Evolutionary conservation across 805 yeast genomes (phyloP).

Genomic region (Yarrowia phangngaensis): DNA sequence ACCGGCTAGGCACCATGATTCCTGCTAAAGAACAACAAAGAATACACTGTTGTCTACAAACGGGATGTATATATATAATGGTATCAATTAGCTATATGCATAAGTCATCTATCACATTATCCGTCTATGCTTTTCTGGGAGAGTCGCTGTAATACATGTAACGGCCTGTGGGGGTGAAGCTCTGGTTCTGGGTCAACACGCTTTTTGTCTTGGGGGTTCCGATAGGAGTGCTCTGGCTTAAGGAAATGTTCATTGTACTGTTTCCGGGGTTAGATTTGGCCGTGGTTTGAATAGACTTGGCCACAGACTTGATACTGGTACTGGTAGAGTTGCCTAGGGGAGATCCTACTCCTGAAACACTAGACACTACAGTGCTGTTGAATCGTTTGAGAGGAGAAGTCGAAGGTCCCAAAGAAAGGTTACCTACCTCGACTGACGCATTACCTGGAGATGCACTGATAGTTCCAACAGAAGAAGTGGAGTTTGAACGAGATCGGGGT

Average conservation of each 20-base stretch:
- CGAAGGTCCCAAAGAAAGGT: conserved; percentile 12
- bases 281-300: conserved; percentile 2
- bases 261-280: background rate
- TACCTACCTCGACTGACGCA: conserved; percentile 20
- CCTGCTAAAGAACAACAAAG: too few species aligned
- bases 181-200: conserved; percentile 17
- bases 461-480: conserved; percentile 2
- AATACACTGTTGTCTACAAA: too few species aligned
- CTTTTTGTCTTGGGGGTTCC: conserved; percentile 11
- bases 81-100: too few species aligned
- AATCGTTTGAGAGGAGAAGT: conserved; percentile 2
- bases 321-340: conserved; percentile 9
- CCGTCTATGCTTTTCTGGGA: too few species aligned
- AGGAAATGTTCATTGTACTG: conserved; percentile 3
- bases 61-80: too few species aligned
- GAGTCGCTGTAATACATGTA: conserved; percentile 30
- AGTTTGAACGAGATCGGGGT: conserved; percentile 5
- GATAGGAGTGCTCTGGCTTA: conserved; percentile 14
- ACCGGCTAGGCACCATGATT: too few species aligned
- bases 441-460: conserved; percentile 29
- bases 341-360: conserved; percentile 5
- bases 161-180: conserved; percentile 31
- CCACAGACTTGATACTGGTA: background rate
- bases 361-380: conserved; percentile 5
- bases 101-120: too few species aligned